These are phyloP conservation scores for Rhododendron ovatum DNA, from an alignment of 148 eudicot genomes.

Conservation along the genomic window DNA sequence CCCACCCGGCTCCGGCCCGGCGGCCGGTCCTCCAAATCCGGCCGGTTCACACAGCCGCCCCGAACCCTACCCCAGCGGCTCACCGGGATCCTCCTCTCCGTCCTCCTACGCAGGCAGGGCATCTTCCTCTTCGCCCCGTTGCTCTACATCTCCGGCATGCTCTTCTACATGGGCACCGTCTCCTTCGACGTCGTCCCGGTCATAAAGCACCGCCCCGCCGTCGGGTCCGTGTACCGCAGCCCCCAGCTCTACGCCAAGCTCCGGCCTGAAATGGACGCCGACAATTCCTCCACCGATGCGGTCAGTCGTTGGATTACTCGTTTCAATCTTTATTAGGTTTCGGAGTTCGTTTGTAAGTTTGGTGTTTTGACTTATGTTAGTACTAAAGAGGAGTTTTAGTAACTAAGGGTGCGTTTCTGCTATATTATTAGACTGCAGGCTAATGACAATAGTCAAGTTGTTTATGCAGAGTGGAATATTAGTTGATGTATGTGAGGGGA, in stretches of 20 bases:
- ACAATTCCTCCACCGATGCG: slow-evolving; percentile 79
- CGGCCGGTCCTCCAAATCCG: slow-evolving; percentile 28
- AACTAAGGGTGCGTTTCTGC: not conserved
- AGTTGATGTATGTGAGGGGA: not conserved
- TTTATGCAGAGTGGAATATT: not conserved
- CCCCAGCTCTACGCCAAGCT: slow-evolving; percentile 78
- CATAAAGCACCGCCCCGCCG: slow-evolving; percentile 48
- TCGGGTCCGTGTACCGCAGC: slow-evolving; percentile 79
- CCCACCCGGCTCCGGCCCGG: slow-evolving; percentile 49
- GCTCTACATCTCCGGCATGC: slow-evolving; percentile 75
- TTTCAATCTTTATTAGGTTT: not conserved
- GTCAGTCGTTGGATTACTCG: not conserved
- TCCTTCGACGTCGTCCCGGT: slow-evolving; percentile 74
- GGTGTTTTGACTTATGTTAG: not conserved
- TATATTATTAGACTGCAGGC: not conserved
- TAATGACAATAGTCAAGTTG: not conserved
- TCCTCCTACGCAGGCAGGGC: slow-evolving; percentile 72
- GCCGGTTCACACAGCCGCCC: slow-evolving; percentile 25
- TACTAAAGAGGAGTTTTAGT: not conserved
- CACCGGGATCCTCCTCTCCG: slow-evolving; percentile 58
- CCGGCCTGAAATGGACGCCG: slow-evolving; percentile 66
- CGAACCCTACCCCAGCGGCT: slow-evolving; percentile 61
- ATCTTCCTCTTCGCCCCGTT: slow-evolving; percentile 82
- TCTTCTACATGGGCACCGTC: slow-evolving; percentile 87
- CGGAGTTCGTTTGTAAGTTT: not conserved